phyloP scores from a whole-genome alignment of 805 yeast genomes.

The Zygosaccharomyces siamensis region DNA sequence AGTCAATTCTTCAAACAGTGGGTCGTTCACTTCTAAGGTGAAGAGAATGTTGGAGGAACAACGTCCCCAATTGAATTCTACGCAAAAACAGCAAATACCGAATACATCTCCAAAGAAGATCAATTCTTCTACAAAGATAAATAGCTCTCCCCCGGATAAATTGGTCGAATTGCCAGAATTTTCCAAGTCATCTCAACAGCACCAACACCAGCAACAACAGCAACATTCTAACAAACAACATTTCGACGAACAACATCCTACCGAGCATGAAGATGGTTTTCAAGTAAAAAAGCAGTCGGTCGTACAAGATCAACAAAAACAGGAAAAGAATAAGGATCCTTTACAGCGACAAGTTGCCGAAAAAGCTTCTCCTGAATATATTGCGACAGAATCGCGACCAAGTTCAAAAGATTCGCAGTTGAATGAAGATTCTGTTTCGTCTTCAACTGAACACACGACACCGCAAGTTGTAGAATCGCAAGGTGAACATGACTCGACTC shows the following conservation, averaged over 20 bases:
- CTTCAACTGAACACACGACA: not conserved
- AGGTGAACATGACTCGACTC: not conserved
- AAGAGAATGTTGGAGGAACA: conserved; percentile 2
- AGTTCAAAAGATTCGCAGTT: not conserved
- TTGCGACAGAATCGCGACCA: not conserved
- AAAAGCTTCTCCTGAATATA: not conserved
- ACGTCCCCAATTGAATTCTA: not conserved
- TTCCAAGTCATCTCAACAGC: not conserved
- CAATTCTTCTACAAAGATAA: not conserved
- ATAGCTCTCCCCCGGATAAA: not conserved
- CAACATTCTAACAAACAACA: too few species aligned
- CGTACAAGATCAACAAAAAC: too few species aligned
- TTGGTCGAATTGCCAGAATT: not conserved
- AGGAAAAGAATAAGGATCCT: too few species aligned
- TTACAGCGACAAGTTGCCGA: not conserved
- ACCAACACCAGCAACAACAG: not conserved
- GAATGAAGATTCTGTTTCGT: not conserved
- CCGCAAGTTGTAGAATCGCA: not conserved
- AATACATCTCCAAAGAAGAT: not conserved
- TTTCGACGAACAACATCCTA: too few species aligned
- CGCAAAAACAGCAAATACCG: not conserved
- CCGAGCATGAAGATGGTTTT: too few species aligned
- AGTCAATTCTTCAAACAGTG: not conserved
- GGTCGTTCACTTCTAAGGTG: conserved; percentile 1
- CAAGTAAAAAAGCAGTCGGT: too few species aligned